Conservation (phyloP, 164 flowering plant species). For the Aristolochia californica region DNA sequence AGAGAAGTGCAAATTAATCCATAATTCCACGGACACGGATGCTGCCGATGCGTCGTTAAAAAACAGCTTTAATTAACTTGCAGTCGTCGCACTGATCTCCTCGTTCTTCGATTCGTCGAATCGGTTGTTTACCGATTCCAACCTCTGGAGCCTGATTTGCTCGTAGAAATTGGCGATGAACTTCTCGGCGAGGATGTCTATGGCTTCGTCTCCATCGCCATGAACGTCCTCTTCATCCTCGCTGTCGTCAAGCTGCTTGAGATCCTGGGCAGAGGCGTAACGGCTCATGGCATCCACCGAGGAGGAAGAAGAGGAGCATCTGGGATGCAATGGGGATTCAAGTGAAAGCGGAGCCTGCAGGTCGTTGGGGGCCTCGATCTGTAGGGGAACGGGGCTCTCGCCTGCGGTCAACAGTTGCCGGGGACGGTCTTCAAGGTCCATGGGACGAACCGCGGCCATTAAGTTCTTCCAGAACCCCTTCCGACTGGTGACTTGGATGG, state of each 20-base stretch:
- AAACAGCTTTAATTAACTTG: no score
- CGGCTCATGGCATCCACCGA: constrained; percentile 1
- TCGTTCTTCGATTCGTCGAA: constrained; percentile 7
- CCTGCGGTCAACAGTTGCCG: no score
- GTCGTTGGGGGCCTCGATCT: no score
- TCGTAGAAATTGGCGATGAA: constrained; percentile 69
- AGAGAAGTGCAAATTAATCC: no score
- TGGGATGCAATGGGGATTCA: background rate
- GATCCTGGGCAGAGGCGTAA: constrained; percentile 2
- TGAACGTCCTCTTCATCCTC: background rate
- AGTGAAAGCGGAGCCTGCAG: no score
- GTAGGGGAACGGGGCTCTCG: no score
- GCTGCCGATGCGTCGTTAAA: no score
- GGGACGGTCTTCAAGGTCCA: background rate
- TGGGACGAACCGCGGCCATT: background rate
- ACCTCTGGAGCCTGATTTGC: constrained; percentile 67
- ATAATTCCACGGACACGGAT: no score
- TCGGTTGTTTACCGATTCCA: constrained; percentile 39
- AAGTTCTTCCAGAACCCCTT: background rate
- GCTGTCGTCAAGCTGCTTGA: background rate
- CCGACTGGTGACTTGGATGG: background rate
- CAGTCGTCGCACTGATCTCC: no score
- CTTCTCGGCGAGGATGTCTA: constrained; percentile 65
- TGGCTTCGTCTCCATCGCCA: constrained; percentile 25
- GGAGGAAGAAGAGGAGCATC: no score